These are phyloP conservation scores for Fusarium dlaminii DNA, from an alignment of 2,329 filamentous ascomycete genomes.

Conservation along the genomic window DNA sequence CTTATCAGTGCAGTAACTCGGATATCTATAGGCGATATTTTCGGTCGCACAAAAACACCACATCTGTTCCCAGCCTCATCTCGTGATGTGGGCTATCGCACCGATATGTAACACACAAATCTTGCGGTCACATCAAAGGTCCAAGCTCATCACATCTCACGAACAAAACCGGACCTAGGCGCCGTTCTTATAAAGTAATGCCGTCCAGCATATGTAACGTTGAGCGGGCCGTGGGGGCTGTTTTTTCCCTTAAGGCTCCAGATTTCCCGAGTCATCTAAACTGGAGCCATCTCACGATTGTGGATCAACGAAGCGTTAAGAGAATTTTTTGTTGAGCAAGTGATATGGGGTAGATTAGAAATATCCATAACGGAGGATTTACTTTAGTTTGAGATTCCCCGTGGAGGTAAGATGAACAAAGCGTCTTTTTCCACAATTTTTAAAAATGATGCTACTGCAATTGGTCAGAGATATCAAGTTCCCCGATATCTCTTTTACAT, in stretches of 20 bases:
- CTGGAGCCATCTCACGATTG: not conserved
- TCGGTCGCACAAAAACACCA: not conserved
- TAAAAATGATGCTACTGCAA: not conserved
- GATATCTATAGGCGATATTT: not conserved
- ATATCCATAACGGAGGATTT: not conserved
- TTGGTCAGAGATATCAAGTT: slow-evolving; percentile 2
- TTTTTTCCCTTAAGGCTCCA: not conserved
- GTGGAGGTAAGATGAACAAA: slow-evolving; percentile 3
- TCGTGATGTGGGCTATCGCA: not conserved
- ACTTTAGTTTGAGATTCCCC: slow-evolving; percentile 9
- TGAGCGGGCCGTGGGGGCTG: not conserved
- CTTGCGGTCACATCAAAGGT: not conserved
- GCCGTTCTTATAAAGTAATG: not conserved
- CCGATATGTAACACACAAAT: not conserved
- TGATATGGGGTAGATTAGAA: not conserved
- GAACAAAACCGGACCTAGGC: not conserved
- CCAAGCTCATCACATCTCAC: not conserved
- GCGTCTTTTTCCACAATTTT: slow-evolving; percentile 10
- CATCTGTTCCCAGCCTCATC: not conserved
- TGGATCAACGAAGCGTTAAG: not conserved
- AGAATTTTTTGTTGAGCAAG: slow-evolving; percentile 5
- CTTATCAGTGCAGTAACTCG: not conserved
- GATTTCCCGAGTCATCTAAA: not conserved
- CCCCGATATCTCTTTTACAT: not conserved
- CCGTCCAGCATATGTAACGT: not conserved